Base-by-base conservation (phyloP, 805 yeast genomes). In the Kuraishia piskuri region DNA sequence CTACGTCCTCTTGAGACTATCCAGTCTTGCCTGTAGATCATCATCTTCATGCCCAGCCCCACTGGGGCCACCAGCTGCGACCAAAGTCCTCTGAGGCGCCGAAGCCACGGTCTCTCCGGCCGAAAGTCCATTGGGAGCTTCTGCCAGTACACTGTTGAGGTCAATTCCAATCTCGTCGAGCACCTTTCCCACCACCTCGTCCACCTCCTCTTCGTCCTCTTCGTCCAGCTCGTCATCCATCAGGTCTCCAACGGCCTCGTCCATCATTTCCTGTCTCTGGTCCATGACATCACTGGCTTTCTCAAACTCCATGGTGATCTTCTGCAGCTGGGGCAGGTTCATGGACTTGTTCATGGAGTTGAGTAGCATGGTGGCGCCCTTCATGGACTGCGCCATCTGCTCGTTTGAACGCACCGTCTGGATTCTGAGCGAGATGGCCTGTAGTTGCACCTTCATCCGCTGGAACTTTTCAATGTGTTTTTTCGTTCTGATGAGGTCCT, bases 251-350 rank as follows among this genome's bases (percentile, higher is more conserved):
- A 94, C 86, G 20, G 97, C 95, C 66, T 94, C 99, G 66, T 94
- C 99, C 87, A 94, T 94, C 82, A 95, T 89, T 67, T 95, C 99
- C 68, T 95, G 98, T 63, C 96, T 85, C 71, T 94, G 99, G 68
- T 92, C 97, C 98, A 94, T 94, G 61, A 95, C 73, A 65, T 95
- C 99, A 68, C 88, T 89, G 64, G 92, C 96, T 62, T 82, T 83
- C 63, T 94, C 96, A 68, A 94, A 94, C 62, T 94, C 98, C 87
- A 89, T 91, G 2, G 97, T 90, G 21, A 94, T 94, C 56, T 86
- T 79, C 54, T 89, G 86, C 56, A 94, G 72, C 60, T 88, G 95
- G 1, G 96, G 97, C 57, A 94, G 70, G 64, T 95, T 94, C 95
- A 94, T 87, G 54, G 82, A 82, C 62, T 84, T 75, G 68, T 94